Conservation (phyloP, 2,329 filamentous ascomycete genomes). For the Trichophyton simii region DNA sequence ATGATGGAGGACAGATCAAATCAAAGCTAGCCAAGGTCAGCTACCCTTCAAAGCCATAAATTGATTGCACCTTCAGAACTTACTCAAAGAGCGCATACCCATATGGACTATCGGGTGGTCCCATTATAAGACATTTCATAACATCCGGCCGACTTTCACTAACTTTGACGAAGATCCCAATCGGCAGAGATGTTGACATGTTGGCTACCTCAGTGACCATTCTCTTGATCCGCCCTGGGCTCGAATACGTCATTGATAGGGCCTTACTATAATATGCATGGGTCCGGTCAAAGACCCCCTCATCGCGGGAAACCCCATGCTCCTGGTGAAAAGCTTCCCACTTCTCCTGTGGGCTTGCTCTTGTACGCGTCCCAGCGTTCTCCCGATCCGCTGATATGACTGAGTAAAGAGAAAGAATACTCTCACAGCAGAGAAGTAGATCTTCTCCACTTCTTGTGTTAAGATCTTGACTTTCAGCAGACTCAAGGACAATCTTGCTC, state of each 20-base stretch:
- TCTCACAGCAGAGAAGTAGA: constrained; percentile 25
- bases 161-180: constrained; percentile 41
- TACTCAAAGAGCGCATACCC: constrained; percentile 42
- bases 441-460: constrained; percentile 16
- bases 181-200: constrained; percentile 37
- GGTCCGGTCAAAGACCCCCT: constrained; percentile 24
- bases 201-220: constrained; percentile 37
- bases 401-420: constrained; percentile 21
- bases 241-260: constrained; percentile 9
- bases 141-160: constrained; percentile 36
- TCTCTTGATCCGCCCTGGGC: constrained; percentile 36
- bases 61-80: neutral
- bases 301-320: constrained; percentile 27
- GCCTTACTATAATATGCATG: constrained; percentile 14
- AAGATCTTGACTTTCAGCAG: constrained; percentile 15
- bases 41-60: too few relatives aligned
- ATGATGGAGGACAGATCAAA: constrained; percentile 33
- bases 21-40: constrained; percentile 30
- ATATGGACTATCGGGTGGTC: constrained; percentile 41
- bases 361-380: neutral
- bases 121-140: constrained; percentile 41
- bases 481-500: constrained; percentile 22
- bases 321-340: constrained; percentile 23
- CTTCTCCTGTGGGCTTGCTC: constrained; percentile 13
- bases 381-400: constrained; percentile 11